A percentile compares a stretch with the other conserved stretches of the same genome.
These are phyloP conservation scores for Polytrichum commune DNA, from an alignment of 225 moss, liverwort and hornwort species.

Conservation along the genomic window DNA sequence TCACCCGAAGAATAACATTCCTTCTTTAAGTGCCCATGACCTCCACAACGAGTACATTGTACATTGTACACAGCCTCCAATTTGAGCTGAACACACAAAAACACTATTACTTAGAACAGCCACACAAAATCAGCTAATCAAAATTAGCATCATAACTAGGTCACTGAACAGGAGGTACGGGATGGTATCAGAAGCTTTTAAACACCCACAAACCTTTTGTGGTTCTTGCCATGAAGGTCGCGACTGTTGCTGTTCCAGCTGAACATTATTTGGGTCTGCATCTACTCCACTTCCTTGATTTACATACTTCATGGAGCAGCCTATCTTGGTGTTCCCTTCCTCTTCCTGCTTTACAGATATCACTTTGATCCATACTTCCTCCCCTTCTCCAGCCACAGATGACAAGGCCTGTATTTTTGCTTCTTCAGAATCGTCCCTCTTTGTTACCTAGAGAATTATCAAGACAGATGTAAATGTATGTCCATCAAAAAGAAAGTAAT, in stretches of 20 bases:
- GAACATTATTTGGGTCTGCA: conserved; percentile 79
- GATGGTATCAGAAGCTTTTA: too few relatives aligned
- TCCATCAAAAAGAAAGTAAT: too few relatives aligned
- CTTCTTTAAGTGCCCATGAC: conserved; percentile 78
- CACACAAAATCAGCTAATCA: conserved; percentile 6
- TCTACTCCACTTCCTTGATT: conserved; percentile 73
- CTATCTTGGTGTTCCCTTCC: conserved; percentile 60
- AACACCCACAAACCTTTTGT: conserved; percentile 41
- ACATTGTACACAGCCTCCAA: conserved; percentile 83
- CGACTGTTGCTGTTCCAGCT: conserved; percentile 66
- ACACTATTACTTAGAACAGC: conserved; percentile 4
- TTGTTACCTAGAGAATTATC: conserved; percentile 46
- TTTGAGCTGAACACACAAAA: conserved; percentile 39
- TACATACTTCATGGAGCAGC: conserved; percentile 86
- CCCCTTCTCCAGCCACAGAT: conserved; percentile 61
- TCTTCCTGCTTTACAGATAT: conserved; percentile 72
- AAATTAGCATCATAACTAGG: neutral
- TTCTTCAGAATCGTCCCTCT: conserved; percentile 74
- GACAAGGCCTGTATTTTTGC: conserved; percentile 73
- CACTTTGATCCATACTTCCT: conserved; percentile 80
- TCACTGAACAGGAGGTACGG: neutral
- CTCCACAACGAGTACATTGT: conserved; percentile 78
- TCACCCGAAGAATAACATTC: conserved; percentile 83
- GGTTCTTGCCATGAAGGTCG: conserved; percentile 67
- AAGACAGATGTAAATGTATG: neutral